phyloP scores from a whole-genome alignment of 2,329 filamentous ascomycete genomes.

The Didymella keratinophila region DNA sequence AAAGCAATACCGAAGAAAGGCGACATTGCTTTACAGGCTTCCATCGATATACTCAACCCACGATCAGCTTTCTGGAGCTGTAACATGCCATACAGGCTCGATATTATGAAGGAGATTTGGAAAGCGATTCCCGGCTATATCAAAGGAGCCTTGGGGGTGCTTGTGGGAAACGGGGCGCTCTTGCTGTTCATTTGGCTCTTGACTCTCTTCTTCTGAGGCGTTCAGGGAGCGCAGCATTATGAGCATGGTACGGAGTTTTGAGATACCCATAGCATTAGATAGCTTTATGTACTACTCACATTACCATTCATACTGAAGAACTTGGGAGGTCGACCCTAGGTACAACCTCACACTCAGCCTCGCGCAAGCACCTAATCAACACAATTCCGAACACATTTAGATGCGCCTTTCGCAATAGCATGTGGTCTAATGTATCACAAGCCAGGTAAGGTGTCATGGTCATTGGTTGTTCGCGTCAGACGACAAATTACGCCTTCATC shows the following conservation, averaged over 20 bases:
- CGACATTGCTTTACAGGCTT: not conserved
- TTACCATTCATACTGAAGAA: not conserved
- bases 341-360: no score
- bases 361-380: no score
- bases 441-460: no score
- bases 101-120: not conserved
- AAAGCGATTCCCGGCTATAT: not conserved
- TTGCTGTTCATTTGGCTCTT: not conserved
- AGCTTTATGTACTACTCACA: not conserved
- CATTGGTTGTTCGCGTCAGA: no score
- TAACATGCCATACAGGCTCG: not conserved
- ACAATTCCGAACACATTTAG: no score
- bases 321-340: not conserved
- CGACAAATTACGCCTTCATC: no score
- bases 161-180: not conserved
- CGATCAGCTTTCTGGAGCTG: not conserved
- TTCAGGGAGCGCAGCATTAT: not conserved
- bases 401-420: no score
- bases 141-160: not conserved
- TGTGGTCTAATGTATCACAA: no score
- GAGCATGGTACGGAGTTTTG: not conserved
- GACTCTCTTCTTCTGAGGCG: not conserved
- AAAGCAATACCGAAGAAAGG: not conserved
- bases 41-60: not conserved
- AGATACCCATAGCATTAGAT: slow-evolving; percentile 13